phyloP scores from a whole-genome alignment of 2,329 filamentous ascomycete species.

The Ophiocordyceps camponoti-leonardi region DNA sequence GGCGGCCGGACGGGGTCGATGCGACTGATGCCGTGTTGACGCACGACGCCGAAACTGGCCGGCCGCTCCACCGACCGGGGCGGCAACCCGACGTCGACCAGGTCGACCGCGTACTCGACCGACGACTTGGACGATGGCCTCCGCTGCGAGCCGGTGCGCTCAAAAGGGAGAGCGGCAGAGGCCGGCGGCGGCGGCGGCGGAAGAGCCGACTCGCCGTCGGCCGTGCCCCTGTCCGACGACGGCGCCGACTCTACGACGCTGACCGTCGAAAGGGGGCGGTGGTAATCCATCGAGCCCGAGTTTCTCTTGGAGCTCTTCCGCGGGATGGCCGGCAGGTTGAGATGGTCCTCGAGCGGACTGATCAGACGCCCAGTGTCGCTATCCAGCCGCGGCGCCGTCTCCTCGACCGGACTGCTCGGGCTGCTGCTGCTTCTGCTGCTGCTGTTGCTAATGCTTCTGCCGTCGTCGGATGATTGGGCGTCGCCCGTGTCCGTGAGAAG shows the following conservation, averaged over 20 bases:
- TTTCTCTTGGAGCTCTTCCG: slow-evolving; percentile 56
- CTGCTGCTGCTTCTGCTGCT: slow-evolving; percentile 15
- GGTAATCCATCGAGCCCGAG: slow-evolving; percentile 21
- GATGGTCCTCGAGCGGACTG: slow-evolving; percentile 8
- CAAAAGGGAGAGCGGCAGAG: slow-evolving; percentile 31
- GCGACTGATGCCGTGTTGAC: slow-evolving; percentile 37
- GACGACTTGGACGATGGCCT: slow-evolving; percentile 34
- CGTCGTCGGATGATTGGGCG: slow-evolving; percentile 23
- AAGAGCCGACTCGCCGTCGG: background rate
- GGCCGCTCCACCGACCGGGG: slow-evolving; percentile 26
- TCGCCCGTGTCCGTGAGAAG: slow-evolving; percentile 29
- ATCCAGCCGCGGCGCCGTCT: slow-evolving; percentile 2
- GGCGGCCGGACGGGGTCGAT: slow-evolving; percentile 29
- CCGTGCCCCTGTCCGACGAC: background rate
- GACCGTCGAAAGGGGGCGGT: slow-evolving; percentile 16
- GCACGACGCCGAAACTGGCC: slow-evolving; percentile 37
- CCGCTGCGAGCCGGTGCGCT: slow-evolving; percentile 35
- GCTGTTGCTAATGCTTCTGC: too few species aligned
- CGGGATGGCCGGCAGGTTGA: slow-evolving; percentile 41
- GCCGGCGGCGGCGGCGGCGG: background rate
- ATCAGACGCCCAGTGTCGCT: background rate
- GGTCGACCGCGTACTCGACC: slow-evolving; percentile 26
- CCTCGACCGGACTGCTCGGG: slow-evolving; percentile 14
- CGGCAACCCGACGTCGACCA: slow-evolving; percentile 22
- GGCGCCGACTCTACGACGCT: slow-evolving; percentile 8